phyloP scores from a whole-genome alignment of 192 early-diverging fungal genomes.

The Coemansia sp. region DNA sequence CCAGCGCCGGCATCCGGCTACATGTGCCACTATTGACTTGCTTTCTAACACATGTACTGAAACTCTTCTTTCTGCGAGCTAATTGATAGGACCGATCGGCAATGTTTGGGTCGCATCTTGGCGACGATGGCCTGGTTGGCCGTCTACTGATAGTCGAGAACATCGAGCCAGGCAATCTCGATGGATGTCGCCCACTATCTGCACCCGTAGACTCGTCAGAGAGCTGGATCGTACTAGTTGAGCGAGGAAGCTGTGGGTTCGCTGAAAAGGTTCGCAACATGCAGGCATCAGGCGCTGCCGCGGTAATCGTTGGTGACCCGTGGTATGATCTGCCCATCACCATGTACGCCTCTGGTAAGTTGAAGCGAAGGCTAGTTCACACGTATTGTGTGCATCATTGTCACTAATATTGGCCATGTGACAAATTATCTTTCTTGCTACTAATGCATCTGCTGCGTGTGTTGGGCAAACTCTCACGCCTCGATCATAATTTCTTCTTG shows the following conservation, averaged over 20 bases:
- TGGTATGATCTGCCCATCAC: slow-evolving; percentile 78
- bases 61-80: background rate
- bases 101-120: slow-evolving; percentile 82
- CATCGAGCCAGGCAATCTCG: slow-evolving; percentile 60
- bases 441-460: background rate
- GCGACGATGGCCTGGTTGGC: slow-evolving; percentile 73
- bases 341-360: slow-evolving; percentile 69
- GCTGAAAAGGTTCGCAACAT: slow-evolving; percentile 89
- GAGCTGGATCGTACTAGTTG: slow-evolving; percentile 84
- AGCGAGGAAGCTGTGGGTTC: slow-evolving; percentile 89
- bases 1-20: background rate
- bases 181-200: slow-evolving; percentile 64
- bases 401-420: slow-evolving; percentile 4
- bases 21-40: background rate
- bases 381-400: slow-evolving; percentile 5
- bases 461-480: slow-evolving; percentile 1
- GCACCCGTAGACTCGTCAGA: slow-evolving; percentile 38
- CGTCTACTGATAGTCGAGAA: slow-evolving; percentile 63
- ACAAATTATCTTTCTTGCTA: background rate
- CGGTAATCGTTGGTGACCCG: slow-evolving; percentile 88
- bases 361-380: slow-evolving; percentile 52
- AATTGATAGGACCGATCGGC: slow-evolving; percentile 69
- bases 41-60: background rate
- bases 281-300: slow-evolving; percentile 83
- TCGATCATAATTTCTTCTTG: background rate